phyloP scores from a whole-genome alignment of 805 yeast genomes.

The Kodamaea sagamina region DNA sequence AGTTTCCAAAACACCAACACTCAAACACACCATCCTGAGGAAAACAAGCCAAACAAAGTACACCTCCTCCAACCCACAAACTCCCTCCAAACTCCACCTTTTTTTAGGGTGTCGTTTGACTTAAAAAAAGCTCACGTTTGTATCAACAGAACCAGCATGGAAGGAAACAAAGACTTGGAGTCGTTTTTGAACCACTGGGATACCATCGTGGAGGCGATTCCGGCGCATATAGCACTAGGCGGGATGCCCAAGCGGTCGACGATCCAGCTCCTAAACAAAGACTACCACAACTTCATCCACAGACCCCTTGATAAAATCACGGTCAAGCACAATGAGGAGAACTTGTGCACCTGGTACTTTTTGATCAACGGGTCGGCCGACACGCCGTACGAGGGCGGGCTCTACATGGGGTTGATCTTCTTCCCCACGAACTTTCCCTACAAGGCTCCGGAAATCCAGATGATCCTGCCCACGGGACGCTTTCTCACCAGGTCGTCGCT shows the following conservation, averaged over 20 bases:
- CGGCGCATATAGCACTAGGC: constrained; percentile 1
- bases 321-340: constrained; percentile 15
- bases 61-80: too few relatives aligned
- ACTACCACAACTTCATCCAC: constrained; percentile 11
- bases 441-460: constrained; percentile 22
- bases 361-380: constrained; percentile 16
- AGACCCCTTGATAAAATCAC: constrained; percentile 16
- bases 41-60: too few relatives aligned
- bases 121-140: too few relatives aligned
- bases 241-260: constrained; percentile 8
- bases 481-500: constrained; percentile 15
- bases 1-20: too few relatives aligned
- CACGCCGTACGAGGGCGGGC: constrained; percentile 18
- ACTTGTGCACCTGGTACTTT: constrained; percentile 19
- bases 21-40: too few relatives aligned
- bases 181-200: constrained; percentile 6
- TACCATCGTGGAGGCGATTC: not conserved
- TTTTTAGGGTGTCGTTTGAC: not conserved
- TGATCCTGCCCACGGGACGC: constrained; percentile 21
- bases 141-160: not conserved
- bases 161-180: not conserved
- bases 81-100: too few relatives aligned
- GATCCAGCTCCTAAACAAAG: constrained; percentile 11
- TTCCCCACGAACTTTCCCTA: constrained; percentile 20
- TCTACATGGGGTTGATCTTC: constrained; percentile 18